Conservation (phyloP, 73 alveolate species). For the Uronychia binucleata region DNA sequence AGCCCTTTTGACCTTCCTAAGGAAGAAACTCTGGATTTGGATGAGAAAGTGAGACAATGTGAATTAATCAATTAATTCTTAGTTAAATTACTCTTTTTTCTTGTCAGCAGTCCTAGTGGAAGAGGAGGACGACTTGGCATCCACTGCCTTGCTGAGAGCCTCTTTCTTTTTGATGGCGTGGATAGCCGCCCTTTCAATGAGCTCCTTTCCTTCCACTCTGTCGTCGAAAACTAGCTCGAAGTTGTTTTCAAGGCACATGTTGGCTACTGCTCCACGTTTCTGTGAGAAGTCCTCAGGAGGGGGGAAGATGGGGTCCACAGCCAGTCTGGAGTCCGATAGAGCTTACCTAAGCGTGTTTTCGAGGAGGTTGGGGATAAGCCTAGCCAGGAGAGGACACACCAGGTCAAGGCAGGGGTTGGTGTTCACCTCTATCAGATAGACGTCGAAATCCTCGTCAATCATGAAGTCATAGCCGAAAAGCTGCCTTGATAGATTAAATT, state of each 20-base stretch:
- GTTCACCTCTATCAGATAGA: slow-evolving; percentile 76
- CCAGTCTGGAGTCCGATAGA: slow-evolving; percentile 30
- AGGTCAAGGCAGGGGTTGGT: slow-evolving; percentile 83
- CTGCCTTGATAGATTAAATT: background rate
- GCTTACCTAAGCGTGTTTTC: slow-evolving; percentile 59
- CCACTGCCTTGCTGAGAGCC: too few relatives aligned
- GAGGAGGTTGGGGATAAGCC: slow-evolving; percentile 74
- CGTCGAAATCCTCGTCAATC: slow-evolving; percentile 68
- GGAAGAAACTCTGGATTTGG: too few relatives aligned
- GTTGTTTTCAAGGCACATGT: background rate
- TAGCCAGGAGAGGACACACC: slow-evolving; percentile 73
- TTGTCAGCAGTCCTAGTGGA: too few relatives aligned
- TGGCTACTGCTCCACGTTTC: background rate
- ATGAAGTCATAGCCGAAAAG: slow-evolving; percentile 84
- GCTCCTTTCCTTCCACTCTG: background rate
- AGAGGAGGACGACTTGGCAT: too few relatives aligned
- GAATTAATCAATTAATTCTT: too few relatives aligned
- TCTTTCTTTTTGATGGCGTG: background rate
- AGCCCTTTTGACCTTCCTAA: too few relatives aligned
- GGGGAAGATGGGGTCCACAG: slow-evolving; percentile 72
- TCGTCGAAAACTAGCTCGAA: background rate
- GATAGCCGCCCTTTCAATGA: background rate
- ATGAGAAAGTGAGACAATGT: too few relatives aligned
- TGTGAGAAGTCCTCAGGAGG: slow-evolving; percentile 36
- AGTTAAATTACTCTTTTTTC: too few relatives aligned